Evolutionary conservation across 129 eudicot genomes (phyloP).

Genomic region (Pulicaria dysenterica): DNA sequence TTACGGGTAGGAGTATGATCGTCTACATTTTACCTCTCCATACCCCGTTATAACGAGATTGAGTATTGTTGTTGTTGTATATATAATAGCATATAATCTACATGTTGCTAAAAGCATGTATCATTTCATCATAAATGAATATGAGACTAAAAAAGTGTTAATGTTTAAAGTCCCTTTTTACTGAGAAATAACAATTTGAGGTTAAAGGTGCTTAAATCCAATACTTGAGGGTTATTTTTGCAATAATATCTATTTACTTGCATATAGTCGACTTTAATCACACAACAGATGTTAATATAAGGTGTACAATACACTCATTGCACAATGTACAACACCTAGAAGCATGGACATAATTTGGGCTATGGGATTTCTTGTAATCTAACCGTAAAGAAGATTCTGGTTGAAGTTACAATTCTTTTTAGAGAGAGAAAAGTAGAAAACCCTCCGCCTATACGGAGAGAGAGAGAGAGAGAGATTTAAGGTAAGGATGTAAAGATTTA

Average conservation of each 20-base stretch:
- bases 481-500: slow-evolving; percentile 22
- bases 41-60: too few species aligned
- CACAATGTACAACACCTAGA: slow-evolving; percentile 19
- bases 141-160: neutral
- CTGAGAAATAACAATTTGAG: neutral
- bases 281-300: neutral
- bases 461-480: slow-evolving; percentile 29
- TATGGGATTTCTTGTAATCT: neutral
- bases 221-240: slow-evolving; percentile 3
- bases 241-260: neutral
- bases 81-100: too few species aligned
- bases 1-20: too few species aligned
- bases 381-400: slow-evolving; percentile 12
- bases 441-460: slow-evolving; percentile 5
- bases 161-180: neutral
- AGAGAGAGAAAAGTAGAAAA: slow-evolving; percentile 25
- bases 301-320: slow-evolving; percentile 7
- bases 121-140: neutral
- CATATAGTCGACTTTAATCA: neutral
- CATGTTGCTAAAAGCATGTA: too few species aligned
- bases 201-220: neutral
- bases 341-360: neutral
- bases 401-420: neutral
- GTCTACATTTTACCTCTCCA: too few species aligned
- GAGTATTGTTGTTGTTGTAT: too few species aligned